Evolutionary conservation across 2,329 filamentous ascomycete species (phyloP), one percentile per base, ranked within the genome.

Genomic region (Trichoderma sp.): DNA sequence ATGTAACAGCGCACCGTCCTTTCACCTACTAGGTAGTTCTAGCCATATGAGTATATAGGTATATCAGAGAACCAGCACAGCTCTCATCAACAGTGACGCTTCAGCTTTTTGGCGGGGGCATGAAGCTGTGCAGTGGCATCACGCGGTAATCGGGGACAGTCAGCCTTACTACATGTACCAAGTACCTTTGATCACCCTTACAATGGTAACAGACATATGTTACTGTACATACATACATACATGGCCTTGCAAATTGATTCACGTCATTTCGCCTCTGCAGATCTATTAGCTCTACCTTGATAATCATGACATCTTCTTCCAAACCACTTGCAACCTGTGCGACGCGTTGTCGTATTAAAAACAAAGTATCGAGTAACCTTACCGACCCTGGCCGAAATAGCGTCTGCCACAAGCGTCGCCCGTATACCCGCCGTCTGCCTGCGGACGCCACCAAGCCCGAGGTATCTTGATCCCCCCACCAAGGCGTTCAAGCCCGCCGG

Each of bases 291-390:
- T 35, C n/a, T 35, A 12, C n/a, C 6, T 21, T n/a, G 18, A 35
- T 29, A 24, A 35, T 33, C 18, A n/a, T 33, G 8, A 66, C 16
- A 66, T 11, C 38, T 21, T 21, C 64, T 24, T 31, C 11, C 41
- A 8, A 33, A 56, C 45, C 31, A 12, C 16, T 45, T n/a, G 38
- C 41, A 9, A n/a, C 16, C 6, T 11, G 11, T 45, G 41, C 59
- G 60, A 64, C 59, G 69, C 69, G 69, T 72, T 53, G 69, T 72
- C 29, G 33, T 11, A 62, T 71, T 71, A 71, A 71, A 71, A 59
- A 62, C 53, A 59, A 62, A 65, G 50, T 56, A 64, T 75, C 53
- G 53, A 65, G 67, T 71, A 71, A 71, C 74, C 67, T 67, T 72
- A 71, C 60, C 50, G 27, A 65, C 63, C 72, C 72, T 75, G 64